Base-by-base conservation (phyloP, 441 rosid species). In the Mallotus japonicus region DNA sequence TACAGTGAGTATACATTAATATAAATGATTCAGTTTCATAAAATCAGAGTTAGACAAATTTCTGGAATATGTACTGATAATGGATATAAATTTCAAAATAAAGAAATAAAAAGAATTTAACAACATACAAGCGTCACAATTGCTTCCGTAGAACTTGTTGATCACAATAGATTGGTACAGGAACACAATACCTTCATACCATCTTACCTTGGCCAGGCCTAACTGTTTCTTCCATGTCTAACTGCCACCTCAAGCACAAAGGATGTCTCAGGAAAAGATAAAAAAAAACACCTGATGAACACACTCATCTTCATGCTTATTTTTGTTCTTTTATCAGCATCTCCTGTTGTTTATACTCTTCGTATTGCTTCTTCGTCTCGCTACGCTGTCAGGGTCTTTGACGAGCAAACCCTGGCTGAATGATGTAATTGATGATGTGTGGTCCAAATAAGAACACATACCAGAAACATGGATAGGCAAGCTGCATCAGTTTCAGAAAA, bases 381-480 rank as follows among this genome's bases (percentile, higher is more conserved):
- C 54, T 56, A 19, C 2, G 5, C 62, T 57, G 53, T 81, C 70
- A 15, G 80, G 68, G 84, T 72, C 75, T 84, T 73, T 82, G 87
- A 49, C 91, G 88, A 70, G 92, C 82, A 70, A 90, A 90, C 74
- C 95, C 95, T 4, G 92, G 95, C 95, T 90, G 92, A 56, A 80
- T 61, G 32, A 76, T 64, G 79, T 37, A 76, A 84, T 79, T 62
- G 53, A 34, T 54, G 16, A 79, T 12, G 69, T 72, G 60, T 6
- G 69, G 71, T 68, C 69, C 47, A 72, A 72, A 65, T 28, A 57
- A 75, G 68, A 79, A 74, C 53, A 76, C 64, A 72, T 75, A 77
- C 67, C 78, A 73, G 69, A 77, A 71, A 79, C 79, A 80, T 73
- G 76, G 69, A 72, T 49, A 70, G 64, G 72, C 73, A 79, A 77